Base-by-base conservation (phyloP, 2,329 filamentous ascomycete species). In the Drechslera avenae region DNA sequence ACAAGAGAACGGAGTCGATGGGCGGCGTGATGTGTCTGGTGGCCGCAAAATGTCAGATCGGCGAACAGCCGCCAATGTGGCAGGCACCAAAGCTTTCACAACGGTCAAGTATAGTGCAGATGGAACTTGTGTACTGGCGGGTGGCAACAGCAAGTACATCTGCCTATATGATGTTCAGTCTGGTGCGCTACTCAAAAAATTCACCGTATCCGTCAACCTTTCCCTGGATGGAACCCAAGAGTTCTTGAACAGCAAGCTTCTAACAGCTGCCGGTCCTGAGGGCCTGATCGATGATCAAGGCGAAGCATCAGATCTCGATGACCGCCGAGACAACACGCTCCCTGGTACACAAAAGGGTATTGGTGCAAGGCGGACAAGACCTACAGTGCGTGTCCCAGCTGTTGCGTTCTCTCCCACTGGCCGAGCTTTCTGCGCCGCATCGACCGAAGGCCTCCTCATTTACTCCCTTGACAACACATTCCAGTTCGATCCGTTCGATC, bases 81-180 rank as follows among this genome's bases (percentile, higher is more conserved):
- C 91, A 1, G 91, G 91, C 31, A 96, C 90, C 34, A 99, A 99
- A 73, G 88, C 86, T 59, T 99, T 96, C 77, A 87, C 84, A 66
- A 89, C 88, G 5, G 89, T 99, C 59, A 85, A 84, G 46, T 99
- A 97, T 76, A 96, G 91, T 71, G 88, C 90, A 1, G 94, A 99
- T 69, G 94, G 94, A 10, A 89, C 86, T 56, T 97, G 94, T 64
- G 80, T 99, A 9, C 79, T 99, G 33, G 94, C 93, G 1, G 92
- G 86, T 39, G 94, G 94, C 26, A 96, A 94, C 79, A 97, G 91
- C 86, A 99, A 99, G 77, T 97, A 96, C 73, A 97, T 99, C 44
- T 97, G 94, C 71, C 75, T 99, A 50, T 99, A 99, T 76, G 93
- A 95, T n/a, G 90, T 96, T 26, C 86, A 86, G 50, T 96, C 93